Base-by-base conservation (phyloP, 140 eudicot genomes). In the Cichorium intybus region DNA sequence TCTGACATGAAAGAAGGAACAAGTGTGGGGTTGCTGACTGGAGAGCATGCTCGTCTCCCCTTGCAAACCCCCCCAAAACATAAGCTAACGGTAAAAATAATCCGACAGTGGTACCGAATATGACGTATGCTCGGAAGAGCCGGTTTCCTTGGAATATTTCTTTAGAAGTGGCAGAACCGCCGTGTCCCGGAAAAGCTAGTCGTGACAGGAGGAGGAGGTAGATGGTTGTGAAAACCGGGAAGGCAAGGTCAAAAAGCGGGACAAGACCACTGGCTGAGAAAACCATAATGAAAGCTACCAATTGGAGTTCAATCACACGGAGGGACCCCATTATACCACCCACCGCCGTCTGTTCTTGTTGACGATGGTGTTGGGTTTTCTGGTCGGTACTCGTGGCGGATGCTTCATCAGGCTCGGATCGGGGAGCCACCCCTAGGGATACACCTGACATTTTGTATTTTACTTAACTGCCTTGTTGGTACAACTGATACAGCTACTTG, bases 241-340 rank as follows among this genome's bases (percentile, higher is more conserved):
- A 91, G 5, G 76, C 53, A 12, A 91, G 87, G 81, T 87, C 95
- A 7, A 82, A 62, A 34, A 92, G 92, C 0, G 95, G 95, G 67
- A 92, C 92, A 0, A 92, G 84, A 21, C 96, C 98, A 7, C 96
- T 92, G 11, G 80, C 96, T 5, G 95, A 92, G 75, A 92, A 83
- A 1, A 92, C 96, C 96, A 92, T 87, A 7, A 92, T 92, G 92
- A 92, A 87, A 21, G 89, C 96, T 34, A 87, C 98, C 16, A 92
- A 33, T 33, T 92, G 97, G 28, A 92, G 87, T 59, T 92, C 98
- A 28, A 92, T 85, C 0, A 92, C 84, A 2, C 89, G 95, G 9
- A 91, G 75, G 15, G 96, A 87, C 9, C 98, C 98, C 92, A 87
- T 78, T 17, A 83, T n/a, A 7, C 96, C 83, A 6, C 83, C 81